phyloP scores from a whole-genome alignment of 1,284 basidiomycete genomes.

The Trametes hirsuta region DNA sequence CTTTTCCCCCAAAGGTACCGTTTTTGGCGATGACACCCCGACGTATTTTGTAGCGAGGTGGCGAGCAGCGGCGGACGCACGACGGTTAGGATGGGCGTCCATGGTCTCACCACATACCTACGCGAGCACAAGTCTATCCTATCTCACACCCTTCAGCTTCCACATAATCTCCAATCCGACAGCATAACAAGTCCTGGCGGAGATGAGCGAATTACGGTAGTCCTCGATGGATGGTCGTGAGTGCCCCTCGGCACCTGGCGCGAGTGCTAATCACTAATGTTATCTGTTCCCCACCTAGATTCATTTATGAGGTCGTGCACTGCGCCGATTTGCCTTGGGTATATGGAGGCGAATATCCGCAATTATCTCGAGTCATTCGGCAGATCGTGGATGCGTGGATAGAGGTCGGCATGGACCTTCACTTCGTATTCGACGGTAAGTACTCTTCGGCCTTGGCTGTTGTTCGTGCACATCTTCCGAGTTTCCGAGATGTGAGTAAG shows the following conservation, averaged over 20 bases:
- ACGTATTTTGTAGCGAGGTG: too few relatives aligned
- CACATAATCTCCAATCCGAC: slow-evolving; percentile 4
- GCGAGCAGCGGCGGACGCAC: too few relatives aligned
- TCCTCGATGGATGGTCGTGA: slow-evolving; percentile 91
- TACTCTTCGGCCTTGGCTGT: background rate
- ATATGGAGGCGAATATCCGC: slow-evolving; percentile 81
- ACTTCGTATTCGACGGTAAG: slow-evolving; percentile 93
- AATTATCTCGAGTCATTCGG: slow-evolving; percentile 57
- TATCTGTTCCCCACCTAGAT: slow-evolving; percentile 47
- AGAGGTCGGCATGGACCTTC: slow-evolving; percentile 69
- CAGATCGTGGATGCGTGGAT: slow-evolving; percentile 72
- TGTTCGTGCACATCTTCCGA: background rate
- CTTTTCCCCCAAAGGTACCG: too few relatives aligned
- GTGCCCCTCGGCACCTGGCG: slow-evolving; percentile 38
- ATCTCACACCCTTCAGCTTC: slow-evolving; percentile 52
- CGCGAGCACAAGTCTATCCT: slow-evolving; percentile 70
- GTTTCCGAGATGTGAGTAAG: background rate
- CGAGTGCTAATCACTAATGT: background rate
- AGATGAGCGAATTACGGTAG: slow-evolving; percentile 42
- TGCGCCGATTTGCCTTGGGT: slow-evolving; percentile 77
- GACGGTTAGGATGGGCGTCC: slow-evolving; percentile 68
- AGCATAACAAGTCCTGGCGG: slow-evolving; percentile 5
- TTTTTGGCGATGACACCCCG: too few relatives aligned
- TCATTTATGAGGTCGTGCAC: slow-evolving; percentile 76
- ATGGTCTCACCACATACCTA: slow-evolving; percentile 80